These are phyloP conservation scores for Poa annua DNA, from an alignment of 176 grass and related monocot genomes.

Conservation along the genomic window DNA sequence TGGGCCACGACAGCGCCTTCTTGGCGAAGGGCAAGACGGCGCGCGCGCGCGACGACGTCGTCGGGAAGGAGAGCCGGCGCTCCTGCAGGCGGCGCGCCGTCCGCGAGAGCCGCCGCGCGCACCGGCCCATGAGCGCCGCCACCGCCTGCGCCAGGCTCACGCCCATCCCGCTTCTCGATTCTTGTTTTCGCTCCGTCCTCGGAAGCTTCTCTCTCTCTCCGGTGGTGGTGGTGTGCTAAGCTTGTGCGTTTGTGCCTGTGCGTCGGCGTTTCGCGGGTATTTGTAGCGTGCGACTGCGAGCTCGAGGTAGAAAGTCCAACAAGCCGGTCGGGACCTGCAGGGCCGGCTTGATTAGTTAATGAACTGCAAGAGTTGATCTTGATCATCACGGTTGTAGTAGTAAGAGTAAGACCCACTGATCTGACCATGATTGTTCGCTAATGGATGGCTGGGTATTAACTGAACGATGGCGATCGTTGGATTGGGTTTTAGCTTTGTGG, in stretches of 20 bases:
- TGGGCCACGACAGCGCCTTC: constrained; percentile 35
- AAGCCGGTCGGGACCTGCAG: constrained; percentile 42
- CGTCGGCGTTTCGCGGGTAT: constrained; percentile 40
- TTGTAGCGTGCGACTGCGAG: constrained; percentile 1
- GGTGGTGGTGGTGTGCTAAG: neutral
- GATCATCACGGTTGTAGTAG: neutral
- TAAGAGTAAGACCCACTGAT: constrained; percentile 2
- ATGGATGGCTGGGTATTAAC: constrained; percentile 23
- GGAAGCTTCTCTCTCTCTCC: neutral
- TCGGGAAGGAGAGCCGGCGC: constrained; percentile 21
- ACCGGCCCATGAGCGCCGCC: constrained; percentile 58
- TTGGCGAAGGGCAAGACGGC: constrained; percentile 54
- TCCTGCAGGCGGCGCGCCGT: constrained; percentile 50
- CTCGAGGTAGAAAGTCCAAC: constrained; percentile 29
- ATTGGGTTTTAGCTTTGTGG: neutral
- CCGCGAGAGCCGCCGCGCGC: constrained; percentile 54
- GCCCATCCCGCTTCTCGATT: constrained; percentile 39
- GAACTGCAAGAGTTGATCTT: constrained; percentile 24
- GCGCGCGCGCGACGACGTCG: constrained; percentile 49
- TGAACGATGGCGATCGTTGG: neutral
- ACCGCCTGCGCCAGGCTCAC: constrained; percentile 56
- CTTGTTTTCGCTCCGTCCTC: neutral
- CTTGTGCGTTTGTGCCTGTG: neutral
- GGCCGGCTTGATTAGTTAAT: constrained; percentile 32
- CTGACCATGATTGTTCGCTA: neutral